A percentile compares a stretch with the other conserved stretches of the same genome.
Conservation (phyloP, 352 stramenopile genomes). For the Phytophthora pisi region DNA sequence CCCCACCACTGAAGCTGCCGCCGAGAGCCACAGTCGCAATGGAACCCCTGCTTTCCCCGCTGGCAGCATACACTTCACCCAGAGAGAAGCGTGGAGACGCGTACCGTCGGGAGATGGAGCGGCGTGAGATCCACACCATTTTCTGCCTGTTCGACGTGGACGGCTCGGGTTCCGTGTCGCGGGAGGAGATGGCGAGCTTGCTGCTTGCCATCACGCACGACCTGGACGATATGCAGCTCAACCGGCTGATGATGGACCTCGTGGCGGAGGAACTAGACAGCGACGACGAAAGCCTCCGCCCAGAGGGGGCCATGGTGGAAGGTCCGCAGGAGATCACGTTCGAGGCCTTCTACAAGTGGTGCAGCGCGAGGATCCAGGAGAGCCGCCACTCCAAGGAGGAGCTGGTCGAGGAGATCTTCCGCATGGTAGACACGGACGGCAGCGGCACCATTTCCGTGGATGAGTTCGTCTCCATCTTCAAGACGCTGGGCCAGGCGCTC, state of each 20-base stretch:
- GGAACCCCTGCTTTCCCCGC: slow-evolving; percentile 53
- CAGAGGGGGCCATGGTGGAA: slow-evolving; percentile 18
- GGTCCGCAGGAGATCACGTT: slow-evolving; percentile 62
- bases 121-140: slow-evolving; percentile 74
- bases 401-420: slow-evolving; percentile 71
- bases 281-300: slow-evolving; percentile 24
- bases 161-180: slow-evolving; percentile 61
- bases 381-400: slow-evolving; percentile 59
- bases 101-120: slow-evolving; percentile 66
- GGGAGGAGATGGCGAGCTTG: slow-evolving; percentile 64
- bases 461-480: slow-evolving; percentile 79
- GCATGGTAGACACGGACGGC: slow-evolving; percentile 67
- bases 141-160: slow-evolving; percentile 75
- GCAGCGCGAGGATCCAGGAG: slow-evolving; percentile 63
- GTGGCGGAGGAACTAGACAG: slow-evolving; percentile 38
- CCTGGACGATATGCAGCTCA: slow-evolving; percentile 63
- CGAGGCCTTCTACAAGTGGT: slow-evolving; percentile 79
- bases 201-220: slow-evolving; percentile 70
- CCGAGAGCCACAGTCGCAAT: slow-evolving; percentile 7
- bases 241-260: slow-evolving; percentile 63
- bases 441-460: slow-evolving; percentile 74
- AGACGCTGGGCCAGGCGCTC: slow-evolving; percentile 67
- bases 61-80: slow-evolving; percentile 51
- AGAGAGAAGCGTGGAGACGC: slow-evolving; percentile 57
- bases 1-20: slow-evolving; percentile 10